Percentiles rank a stretch among this genome's conserved stretches.
These are phyloP conservation scores for Sporothrix sp. DNA, from an alignment of 2,329 filamentous ascomycete genomes.

Conservation along the genomic window DNA sequence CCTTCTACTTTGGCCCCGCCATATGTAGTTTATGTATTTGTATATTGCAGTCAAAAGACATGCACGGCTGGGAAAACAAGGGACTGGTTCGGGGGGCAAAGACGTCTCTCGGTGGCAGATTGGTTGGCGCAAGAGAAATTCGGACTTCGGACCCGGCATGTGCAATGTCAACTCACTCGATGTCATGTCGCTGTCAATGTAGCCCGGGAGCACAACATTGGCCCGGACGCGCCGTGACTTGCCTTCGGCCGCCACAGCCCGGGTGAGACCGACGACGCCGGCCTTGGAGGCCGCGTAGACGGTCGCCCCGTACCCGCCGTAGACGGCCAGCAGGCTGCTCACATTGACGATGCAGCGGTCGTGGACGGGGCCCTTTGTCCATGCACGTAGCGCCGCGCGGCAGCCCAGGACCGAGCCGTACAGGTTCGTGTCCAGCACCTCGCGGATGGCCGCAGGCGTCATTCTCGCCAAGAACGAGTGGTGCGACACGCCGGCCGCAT, in stretches of 20 bases:
- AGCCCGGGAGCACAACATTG: slow-evolving; percentile 75
- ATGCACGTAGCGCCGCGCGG: slow-evolving; percentile 31
- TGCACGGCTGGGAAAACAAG: slow-evolving; percentile 3
- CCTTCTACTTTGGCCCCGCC: too few relatives aligned
- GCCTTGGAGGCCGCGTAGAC: slow-evolving; percentile 75
- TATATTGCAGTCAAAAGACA: too few relatives aligned
- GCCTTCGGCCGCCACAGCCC: slow-evolving; percentile 55
- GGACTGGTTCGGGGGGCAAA: too few relatives aligned
- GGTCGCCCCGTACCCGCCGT: slow-evolving; percentile 57
- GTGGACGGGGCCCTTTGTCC: slow-evolving; percentile 7
- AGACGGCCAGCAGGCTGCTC: slow-evolving; percentile 61
- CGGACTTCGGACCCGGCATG: too few relatives aligned
- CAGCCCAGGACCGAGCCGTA: slow-evolving; percentile 54
- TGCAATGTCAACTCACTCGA: slow-evolving; percentile 52
- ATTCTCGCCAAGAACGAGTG: slow-evolving; percentile 52
- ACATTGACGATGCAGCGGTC: slow-evolving; percentile 65
- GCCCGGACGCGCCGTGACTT: slow-evolving; percentile 55
- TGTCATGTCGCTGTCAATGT: slow-evolving; percentile 75
- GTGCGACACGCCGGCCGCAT: slow-evolving; percentile 68
- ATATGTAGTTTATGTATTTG: background rate
- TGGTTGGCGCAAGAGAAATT: too few relatives aligned
- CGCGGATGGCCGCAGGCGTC: slow-evolving; percentile 38
- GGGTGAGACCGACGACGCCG: slow-evolving; percentile 62
- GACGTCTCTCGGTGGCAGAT: background rate
- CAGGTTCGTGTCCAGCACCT: slow-evolving; percentile 62